Percentiles rank a stretch among this genome's conserved stretches.
Conservation (phyloP, 805 yeast genomes). For the Teunomyces gatunensis region DNA sequence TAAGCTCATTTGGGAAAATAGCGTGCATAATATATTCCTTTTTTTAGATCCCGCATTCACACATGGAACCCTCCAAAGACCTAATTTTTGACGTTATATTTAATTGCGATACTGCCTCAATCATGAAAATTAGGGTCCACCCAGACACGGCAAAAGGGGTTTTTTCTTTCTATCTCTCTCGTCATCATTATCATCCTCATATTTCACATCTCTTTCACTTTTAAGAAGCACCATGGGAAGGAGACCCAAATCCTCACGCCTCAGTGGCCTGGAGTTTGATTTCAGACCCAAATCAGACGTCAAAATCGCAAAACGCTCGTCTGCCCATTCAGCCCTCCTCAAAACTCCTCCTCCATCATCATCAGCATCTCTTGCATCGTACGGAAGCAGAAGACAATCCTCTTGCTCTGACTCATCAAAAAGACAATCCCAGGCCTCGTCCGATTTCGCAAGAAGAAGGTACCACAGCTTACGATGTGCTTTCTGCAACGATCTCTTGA, state of each 20-base stretch:
- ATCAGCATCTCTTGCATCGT: slow-evolving; percentile 6
- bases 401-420: background rate
- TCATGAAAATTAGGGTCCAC: background rate
- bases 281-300: background rate
- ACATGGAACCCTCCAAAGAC: slow-evolving; percentile 1
- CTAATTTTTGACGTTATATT: background rate
- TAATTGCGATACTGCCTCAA: background rate
- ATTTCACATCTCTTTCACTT: background rate
- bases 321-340: slow-evolving; percentile 6
- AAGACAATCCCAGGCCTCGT: slow-evolving; percentile 1
- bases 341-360: slow-evolving; percentile 6
- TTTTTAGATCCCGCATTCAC: background rate
- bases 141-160: too few species aligned
- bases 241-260: background rate
- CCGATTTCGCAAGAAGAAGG: background rate
- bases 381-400: background rate
- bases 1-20: background rate
- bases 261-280: slow-evolving; percentile 1
- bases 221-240: background rate
- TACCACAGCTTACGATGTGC: slow-evolving; percentile 12
- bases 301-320: slow-evolving; percentile 5
- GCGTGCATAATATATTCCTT: background rate
- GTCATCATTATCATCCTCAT: background rate
- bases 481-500: slow-evolving; percentile 16
- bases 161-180: background rate